phyloP scores from a whole-genome alignment of 208 protist genomes.

The Leishmania guyanensis region DNA sequence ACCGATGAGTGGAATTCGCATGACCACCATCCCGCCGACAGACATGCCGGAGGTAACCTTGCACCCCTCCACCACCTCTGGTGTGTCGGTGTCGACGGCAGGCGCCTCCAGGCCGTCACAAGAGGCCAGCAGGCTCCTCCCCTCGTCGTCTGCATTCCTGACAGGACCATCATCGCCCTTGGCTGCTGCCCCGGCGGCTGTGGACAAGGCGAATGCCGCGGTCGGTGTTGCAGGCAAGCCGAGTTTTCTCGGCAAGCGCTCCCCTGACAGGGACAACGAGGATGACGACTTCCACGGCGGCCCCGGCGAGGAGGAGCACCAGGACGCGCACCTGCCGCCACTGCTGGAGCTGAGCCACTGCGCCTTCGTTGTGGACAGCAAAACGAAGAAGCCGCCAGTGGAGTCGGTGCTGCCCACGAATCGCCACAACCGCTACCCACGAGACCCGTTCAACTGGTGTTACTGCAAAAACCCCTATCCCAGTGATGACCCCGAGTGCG shows the following conservation, averaged over 20 bases:
- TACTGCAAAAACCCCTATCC: constrained; percentile 71
- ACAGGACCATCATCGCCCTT: not conserved
- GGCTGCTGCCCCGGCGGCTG: not conserved
- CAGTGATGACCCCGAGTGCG: constrained; percentile 63
- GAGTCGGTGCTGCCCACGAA: constrained; percentile 61
- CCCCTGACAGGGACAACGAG: not conserved
- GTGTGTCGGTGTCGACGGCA: not conserved
- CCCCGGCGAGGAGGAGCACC: not conserved
- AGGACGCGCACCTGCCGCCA: constrained; percentile 1
- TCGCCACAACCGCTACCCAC: constrained; percentile 77
- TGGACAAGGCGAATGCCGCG: not conserved
- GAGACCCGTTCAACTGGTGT: constrained; percentile 69
- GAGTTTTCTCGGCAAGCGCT: not conserved
- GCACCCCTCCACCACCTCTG: constrained; percentile 17
- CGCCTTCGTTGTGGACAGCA: constrained; percentile 74
- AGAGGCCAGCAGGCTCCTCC: not conserved
- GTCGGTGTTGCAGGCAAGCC: too few species aligned
- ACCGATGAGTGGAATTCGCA: constrained; percentile 37
- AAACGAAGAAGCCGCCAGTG: constrained; percentile 49
- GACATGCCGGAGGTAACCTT: constrained; percentile 41
- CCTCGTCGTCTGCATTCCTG: not conserved
- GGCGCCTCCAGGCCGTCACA: not conserved
- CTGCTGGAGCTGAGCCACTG: constrained; percentile 50
- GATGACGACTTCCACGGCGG: not conserved
- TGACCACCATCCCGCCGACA: constrained; percentile 26